Evolutionary conservation across 345 rosid genomes (phyloP).

Genomic region (Geranium brycei): DNA sequence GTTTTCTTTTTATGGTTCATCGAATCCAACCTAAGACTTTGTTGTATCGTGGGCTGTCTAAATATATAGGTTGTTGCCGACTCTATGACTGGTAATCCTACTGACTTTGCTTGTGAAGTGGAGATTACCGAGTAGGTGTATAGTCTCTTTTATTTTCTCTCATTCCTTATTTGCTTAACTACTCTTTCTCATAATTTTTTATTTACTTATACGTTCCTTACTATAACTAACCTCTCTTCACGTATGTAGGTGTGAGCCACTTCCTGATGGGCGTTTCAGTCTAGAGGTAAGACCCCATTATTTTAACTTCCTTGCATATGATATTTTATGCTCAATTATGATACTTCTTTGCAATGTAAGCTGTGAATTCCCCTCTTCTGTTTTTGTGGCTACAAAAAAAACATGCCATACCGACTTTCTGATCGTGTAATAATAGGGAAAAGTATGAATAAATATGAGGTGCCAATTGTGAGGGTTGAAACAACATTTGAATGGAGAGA

Average conservation of each 20-base stretch:
- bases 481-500: too few species aligned
- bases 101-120: conserved; percentile 93
- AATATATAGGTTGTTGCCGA: conserved; percentile 58
- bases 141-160: neutral
- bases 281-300: conserved; percentile 43
- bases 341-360: neutral
- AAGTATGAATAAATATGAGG: too few species aligned
- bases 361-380: too few species aligned
- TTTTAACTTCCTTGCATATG: neutral
- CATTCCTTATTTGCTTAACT: too few species aligned
- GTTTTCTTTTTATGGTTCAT: conserved; percentile 1
- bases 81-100: conserved; percentile 46
- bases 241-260: conserved; percentile 75
- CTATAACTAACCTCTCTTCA: neutral
- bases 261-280: conserved; percentile 81
- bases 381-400: too few species aligned
- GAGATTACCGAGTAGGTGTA: conserved; percentile 85
- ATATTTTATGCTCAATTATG: neutral
- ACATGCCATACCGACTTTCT: too few species aligned
- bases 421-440: too few species aligned
- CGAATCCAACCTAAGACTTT: conserved; percentile 5
- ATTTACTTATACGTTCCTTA: neutral
- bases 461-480: too few species aligned
- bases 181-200: too few species aligned
- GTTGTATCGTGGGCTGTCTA: neutral